Evolutionary conservation across 73 alveolate species (phyloP).

Genomic region (Paramecium tetraurelia): DNA sequence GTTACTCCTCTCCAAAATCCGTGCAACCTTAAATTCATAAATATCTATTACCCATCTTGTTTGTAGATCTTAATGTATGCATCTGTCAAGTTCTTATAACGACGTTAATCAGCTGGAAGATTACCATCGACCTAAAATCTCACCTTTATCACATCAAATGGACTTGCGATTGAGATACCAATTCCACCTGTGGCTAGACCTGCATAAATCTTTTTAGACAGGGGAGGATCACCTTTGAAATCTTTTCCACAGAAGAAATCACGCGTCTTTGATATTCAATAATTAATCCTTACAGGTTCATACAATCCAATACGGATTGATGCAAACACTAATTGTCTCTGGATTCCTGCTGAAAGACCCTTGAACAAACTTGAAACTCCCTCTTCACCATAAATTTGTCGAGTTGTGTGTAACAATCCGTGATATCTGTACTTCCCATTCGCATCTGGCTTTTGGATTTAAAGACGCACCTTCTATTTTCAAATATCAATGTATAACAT

Average conservation of each 20-base stretch:
- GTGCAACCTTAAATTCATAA: not conserved
- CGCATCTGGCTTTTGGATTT: conserved; percentile 60
- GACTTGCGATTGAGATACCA: conserved; percentile 77
- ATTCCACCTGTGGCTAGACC: conserved; percentile 75
- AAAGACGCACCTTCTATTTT: conserved; percentile 67
- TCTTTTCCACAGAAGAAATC: conserved; percentile 61
- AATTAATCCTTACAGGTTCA: conserved; percentile 63
- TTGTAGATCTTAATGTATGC: conserved; percentile 65
- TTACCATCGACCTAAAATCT: conserved; percentile 69
- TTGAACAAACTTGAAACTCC: conserved; percentile 69
- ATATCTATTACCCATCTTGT: conserved; percentile 62
- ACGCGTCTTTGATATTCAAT: not conserved
- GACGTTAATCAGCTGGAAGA: conserved; percentile 43
- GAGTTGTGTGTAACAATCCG: conserved; percentile 65
- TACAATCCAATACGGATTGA: conserved; percentile 76
- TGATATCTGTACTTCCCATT: conserved; percentile 63
- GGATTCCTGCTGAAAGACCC: conserved; percentile 71
- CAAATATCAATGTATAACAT: not conserved
- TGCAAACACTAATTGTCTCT: conserved; percentile 76
- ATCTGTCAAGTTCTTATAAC: conserved; percentile 63
- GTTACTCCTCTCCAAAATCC: conserved; percentile 70
- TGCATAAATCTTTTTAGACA: conserved; percentile 67
- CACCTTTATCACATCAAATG: conserved; percentile 76
- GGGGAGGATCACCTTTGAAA: conserved; percentile 65
- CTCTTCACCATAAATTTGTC: conserved; percentile 65